Evolutionary conservation across 768 basidiomycete species (phyloP).

Genomic region (Lactifluus pinguis): DNA sequence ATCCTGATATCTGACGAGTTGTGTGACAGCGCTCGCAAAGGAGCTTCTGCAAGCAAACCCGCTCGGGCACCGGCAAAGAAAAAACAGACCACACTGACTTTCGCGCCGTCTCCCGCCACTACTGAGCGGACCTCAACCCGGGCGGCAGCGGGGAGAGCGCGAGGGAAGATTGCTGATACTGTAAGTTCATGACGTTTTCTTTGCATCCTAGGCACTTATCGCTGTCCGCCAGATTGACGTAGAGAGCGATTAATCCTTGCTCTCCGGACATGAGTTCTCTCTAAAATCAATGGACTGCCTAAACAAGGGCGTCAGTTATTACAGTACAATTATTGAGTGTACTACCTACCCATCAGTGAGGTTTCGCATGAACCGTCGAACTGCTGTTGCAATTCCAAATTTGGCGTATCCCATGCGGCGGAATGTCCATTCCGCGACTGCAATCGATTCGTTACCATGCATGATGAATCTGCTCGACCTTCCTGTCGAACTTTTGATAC

Average conservation of each 20-base stretch:
- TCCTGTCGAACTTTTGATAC: constrained; percentile 12
- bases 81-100: constrained; percentile 52
- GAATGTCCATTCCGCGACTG: background rate
- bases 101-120: constrained; percentile 39
- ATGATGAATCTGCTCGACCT: constrained; percentile 8
- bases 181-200: constrained; percentile 27
- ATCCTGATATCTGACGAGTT: background rate
- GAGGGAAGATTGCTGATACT: constrained; percentile 45
- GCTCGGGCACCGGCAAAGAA: constrained; percentile 28
- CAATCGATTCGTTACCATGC: background rate
- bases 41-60: constrained; percentile 35
- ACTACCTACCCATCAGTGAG: background rate
- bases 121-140: constrained; percentile 44
- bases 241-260: constrained; percentile 18
- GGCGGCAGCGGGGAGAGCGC: constrained; percentile 62
- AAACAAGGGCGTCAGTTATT: background rate
- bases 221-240: constrained; percentile 16
- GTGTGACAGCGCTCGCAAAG: constrained; percentile 35
- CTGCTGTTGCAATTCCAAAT: background rate
- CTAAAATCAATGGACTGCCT: background rate
- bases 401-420: background rate
- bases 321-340: background rate
- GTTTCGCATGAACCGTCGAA: background rate
- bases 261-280: background rate
- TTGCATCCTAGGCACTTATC: background rate